Evolutionary conservation across 148 eudicot species (phyloP).

Genomic region (Drosera capensis): DNA sequence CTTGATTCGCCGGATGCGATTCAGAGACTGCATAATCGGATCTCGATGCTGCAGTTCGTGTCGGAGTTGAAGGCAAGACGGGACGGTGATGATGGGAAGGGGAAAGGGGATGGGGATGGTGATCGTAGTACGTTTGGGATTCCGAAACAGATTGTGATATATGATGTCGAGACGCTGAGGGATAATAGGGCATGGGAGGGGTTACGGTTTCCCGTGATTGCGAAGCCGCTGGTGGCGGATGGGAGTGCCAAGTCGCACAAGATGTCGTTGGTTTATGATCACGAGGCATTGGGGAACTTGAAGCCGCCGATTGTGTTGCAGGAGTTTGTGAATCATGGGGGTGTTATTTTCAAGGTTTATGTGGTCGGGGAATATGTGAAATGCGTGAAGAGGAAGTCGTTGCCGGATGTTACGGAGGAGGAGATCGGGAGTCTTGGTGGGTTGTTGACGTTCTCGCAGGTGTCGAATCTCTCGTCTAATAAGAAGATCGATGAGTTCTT

Average conservation of each 20-base stretch:
- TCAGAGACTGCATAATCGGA: constrained; percentile 46
- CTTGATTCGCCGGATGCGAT: constrained; percentile 44
- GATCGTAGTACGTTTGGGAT: constrained; percentile 32
- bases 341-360: constrained; percentile 65
- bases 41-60: constrained; percentile 60
- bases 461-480: constrained; percentile 36
- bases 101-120: too few species aligned
- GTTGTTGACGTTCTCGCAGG: constrained; percentile 48
- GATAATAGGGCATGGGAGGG: constrained; percentile 23
- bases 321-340: constrained; percentile 69
- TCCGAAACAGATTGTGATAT: constrained; percentile 53
- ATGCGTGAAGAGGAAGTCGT: constrained; percentile 61
- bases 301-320: constrained; percentile 60
- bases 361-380: constrained; percentile 57
- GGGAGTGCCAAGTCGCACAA: constrained; percentile 68
- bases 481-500: constrained; percentile 35
- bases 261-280: constrained; percentile 43
- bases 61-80: constrained; percentile 15
- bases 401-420: constrained; percentile 54
- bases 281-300: constrained; percentile 28
- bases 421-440: constrained; percentile 26
- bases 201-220: constrained; percentile 51
- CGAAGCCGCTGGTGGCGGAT: constrained; percentile 58
- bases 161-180: constrained; percentile 20
- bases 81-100: not conserved